Conservation (phyloP, 371 early-diverging fungal genomes). For the Mucor irregularis region DNA sequence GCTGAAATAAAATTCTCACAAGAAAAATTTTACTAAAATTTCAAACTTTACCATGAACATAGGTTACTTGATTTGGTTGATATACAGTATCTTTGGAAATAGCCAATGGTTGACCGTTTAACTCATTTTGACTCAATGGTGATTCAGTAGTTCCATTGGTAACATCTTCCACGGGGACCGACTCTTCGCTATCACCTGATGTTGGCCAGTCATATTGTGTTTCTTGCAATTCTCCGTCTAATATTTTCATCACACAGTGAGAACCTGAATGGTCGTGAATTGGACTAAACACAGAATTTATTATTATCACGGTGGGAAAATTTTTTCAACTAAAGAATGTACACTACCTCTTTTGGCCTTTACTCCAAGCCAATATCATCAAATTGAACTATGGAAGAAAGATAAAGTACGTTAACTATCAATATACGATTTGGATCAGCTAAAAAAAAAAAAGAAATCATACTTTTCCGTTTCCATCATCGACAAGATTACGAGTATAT, state of each 20-base stretch:
- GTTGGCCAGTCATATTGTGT: constrained; percentile 79
- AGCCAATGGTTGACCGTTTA: constrained; percentile 27
- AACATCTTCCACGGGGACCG: constrained; percentile 17
- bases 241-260: constrained; percentile 93
- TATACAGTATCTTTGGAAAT: constrained; percentile 44
- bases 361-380: constrained; percentile 89
- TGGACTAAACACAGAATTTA: constrained; percentile 56
- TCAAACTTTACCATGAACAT: constrained; percentile 82
- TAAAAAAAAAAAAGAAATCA: neutral
- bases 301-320: neutral
- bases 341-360: constrained; percentile 67
- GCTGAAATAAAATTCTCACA: too few relatives aligned
- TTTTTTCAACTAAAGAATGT: too few relatives aligned
- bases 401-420: too few relatives aligned
- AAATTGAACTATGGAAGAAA: constrained; percentile 70
- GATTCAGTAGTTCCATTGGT: constrained; percentile 6
- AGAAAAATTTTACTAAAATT: too few relatives aligned
- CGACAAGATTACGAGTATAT: constrained; percentile 88
- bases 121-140: constrained; percentile 24
- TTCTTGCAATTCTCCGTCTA: constrained; percentile 85
- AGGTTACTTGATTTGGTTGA: constrained; percentile 72
- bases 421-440: too few relatives aligned
- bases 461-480: constrained; percentile 87
- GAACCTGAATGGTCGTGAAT: constrained; percentile 94
- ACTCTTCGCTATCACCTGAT: constrained; percentile 22